Conservation (phyloP, 257 asterid genomes). For the Capsicum rhomboideum region DNA sequence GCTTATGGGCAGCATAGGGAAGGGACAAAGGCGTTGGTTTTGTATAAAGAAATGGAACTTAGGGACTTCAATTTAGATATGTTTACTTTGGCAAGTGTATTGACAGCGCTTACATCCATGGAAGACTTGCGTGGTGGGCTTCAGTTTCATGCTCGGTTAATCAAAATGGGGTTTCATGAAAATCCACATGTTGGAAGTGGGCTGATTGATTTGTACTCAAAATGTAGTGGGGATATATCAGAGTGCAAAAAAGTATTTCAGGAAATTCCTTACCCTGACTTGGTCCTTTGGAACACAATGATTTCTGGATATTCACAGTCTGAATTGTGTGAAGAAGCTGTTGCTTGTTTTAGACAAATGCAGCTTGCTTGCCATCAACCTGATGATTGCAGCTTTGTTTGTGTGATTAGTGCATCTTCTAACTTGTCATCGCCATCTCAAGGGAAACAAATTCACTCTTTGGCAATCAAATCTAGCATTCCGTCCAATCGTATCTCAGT, state of each 20-base stretch:
- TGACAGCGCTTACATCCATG: slow-evolving; percentile 58
- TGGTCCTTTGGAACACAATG: slow-evolving; percentile 78
- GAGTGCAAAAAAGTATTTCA: slow-evolving; percentile 39
- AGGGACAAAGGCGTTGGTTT: slow-evolving; percentile 50
- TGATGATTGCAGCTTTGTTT: slow-evolving; percentile 67
- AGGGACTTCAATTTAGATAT: slow-evolving; percentile 39
- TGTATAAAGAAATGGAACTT: slow-evolving; percentile 55
- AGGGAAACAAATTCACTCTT: slow-evolving; percentile 66
- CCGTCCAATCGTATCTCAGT: slow-evolving; percentile 41
- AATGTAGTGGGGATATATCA: slow-evolving; percentile 38
- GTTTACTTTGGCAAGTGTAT: slow-evolving; percentile 70
- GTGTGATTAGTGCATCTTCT: slow-evolving; percentile 50
- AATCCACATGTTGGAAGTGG: slow-evolving; percentile 66
- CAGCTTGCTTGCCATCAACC: slow-evolving; percentile 52
- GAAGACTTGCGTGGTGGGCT: slow-evolving; percentile 60
- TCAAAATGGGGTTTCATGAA: slow-evolving; percentile 50
- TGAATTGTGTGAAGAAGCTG: slow-evolving; percentile 52
- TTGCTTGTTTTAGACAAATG: slow-evolving; percentile 54
- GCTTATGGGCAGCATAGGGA: slow-evolving; percentile 53
- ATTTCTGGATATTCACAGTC: slow-evolving; percentile 56
- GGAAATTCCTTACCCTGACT: slow-evolving; percentile 45
- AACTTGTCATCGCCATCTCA: slow-evolving; percentile 52
- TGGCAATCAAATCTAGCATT: slow-evolving; percentile 48
- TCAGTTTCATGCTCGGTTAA: slow-evolving; percentile 56
- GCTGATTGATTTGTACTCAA: slow-evolving; percentile 60